phyloP scores from a whole-genome alignment of 331 rosid genomes.

The Rhamnella rubrinervis region DNA sequence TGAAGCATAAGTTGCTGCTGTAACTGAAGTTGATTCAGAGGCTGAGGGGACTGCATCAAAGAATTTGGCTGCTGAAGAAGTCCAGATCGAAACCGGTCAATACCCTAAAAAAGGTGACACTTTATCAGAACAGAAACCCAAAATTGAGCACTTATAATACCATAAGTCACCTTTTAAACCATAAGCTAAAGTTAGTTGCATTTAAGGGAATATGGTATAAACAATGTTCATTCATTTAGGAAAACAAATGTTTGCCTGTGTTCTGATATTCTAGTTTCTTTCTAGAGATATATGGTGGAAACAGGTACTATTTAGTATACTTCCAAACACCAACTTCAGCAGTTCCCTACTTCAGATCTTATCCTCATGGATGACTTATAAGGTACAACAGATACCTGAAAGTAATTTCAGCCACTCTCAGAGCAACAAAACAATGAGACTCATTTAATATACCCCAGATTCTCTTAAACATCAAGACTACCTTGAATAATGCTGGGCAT shows the following conservation, averaged over 20 bases:
- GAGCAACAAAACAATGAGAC: no score
- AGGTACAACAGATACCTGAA: no score
- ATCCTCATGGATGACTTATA: no score
- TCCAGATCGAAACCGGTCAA: constrained; percentile 51
- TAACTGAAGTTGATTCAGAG: constrained; percentile 46
- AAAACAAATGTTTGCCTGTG: not conserved
- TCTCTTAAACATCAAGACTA: no score
- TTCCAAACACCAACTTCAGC: no score
- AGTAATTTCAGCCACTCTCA: no score
- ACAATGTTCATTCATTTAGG: not conserved
- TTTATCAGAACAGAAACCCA: constrained; percentile 7
- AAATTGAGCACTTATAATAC: not conserved
- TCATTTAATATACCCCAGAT: no score
- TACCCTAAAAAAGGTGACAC: constrained; percentile 45
- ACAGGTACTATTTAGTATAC: no score
- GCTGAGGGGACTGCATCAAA: constrained; percentile 51
- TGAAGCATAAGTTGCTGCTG: constrained; percentile 57
- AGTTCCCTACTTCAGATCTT: no score
- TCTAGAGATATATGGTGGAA: not conserved
- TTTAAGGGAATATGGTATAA: not conserved
- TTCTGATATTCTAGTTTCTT: not conserved
- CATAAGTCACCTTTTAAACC: not conserved
- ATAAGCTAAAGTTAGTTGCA: constrained; percentile 5
- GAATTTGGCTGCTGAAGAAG: constrained; percentile 45
- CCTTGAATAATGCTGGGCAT: no score